Percentiles rank a stretch among this genome's conserved stretches.
Evolutionary conservation across 257 asterid genomes (phyloP).

Genomic region (Solanum medicagineum): DNA sequence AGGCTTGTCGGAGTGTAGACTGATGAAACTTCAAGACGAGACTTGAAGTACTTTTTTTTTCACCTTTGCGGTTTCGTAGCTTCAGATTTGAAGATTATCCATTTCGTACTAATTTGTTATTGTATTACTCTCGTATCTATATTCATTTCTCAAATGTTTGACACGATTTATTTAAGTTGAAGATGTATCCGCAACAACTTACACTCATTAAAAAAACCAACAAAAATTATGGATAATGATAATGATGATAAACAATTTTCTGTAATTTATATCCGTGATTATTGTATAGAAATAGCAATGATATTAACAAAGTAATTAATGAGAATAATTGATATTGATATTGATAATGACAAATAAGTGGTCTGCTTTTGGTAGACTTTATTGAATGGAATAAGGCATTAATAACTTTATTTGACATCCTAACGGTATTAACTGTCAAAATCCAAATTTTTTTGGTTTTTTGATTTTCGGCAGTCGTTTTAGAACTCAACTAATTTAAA

Average conservation of each 20-base stretch:
- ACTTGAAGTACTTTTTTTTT: too few relatives aligned
- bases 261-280: not conserved
- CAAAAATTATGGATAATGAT: not conserved
- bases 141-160: too few relatives aligned
- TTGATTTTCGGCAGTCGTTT: not conserved
- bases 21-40: too few relatives aligned
- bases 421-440: slow-evolving; percentile 57
- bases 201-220: not conserved
- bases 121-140: too few relatives aligned
- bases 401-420: not conserved
- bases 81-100: too few relatives aligned
- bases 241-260: not conserved
- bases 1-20: too few relatives aligned
- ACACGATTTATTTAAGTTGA: too few relatives aligned
- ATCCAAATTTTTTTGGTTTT: not conserved
- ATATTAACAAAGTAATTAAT: not conserved
- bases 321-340: not conserved
- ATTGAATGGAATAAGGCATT: not conserved
- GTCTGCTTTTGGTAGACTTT: not conserved
- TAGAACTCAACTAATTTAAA: not conserved
- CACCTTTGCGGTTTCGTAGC: too few relatives aligned
- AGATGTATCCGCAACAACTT: too few relatives aligned
- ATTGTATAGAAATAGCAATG: not conserved
- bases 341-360: not conserved
- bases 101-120: too few relatives aligned